Evolutionary conservation across 1,284 basidiomycete species (phyloP).

Genomic region (Pisolithus thermaeus): DNA sequence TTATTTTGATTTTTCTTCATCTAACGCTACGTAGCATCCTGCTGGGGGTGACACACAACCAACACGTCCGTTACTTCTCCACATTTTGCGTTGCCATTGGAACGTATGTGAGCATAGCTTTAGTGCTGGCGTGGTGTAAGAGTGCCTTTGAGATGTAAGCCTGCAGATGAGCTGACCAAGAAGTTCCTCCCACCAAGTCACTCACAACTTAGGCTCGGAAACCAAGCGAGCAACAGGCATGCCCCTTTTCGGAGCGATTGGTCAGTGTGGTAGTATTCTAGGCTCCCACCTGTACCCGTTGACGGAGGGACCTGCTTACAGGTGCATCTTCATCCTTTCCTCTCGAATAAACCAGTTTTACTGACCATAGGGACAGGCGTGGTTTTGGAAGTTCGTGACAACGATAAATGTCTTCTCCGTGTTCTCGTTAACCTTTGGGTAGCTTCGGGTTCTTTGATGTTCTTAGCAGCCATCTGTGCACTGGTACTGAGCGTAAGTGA

Average conservation of each 20-base stretch:
- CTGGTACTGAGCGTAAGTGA: slow-evolving; percentile 47
- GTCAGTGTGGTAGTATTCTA: slow-evolving; percentile 66
- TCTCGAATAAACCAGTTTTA: neutral
- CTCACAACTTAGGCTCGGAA: slow-evolving; percentile 73
- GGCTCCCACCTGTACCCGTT: slow-evolving; percentile 68
- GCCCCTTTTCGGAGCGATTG: slow-evolving; percentile 71
- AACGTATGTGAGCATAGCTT: slow-evolving; percentile 62
- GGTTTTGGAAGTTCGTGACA: slow-evolving; percentile 21
- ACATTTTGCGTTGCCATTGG: slow-evolving; percentile 66
- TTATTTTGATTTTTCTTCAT: slow-evolving; percentile 4
- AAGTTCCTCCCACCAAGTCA: slow-evolving; percentile 34
- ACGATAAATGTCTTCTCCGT: neutral
- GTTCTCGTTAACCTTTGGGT: neutral
- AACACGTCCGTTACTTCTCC: slow-evolving; percentile 58
- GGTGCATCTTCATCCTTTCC: slow-evolving; percentile 33
- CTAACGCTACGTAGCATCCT: slow-evolving; percentile 15
- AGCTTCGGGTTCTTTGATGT: slow-evolving; percentile 54
- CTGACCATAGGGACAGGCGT: slow-evolving; percentile 10
- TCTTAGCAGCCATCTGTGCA: slow-evolving; percentile 49
- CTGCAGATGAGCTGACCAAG: neutral
- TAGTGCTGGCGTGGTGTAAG: slow-evolving; percentile 71
- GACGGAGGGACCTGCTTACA: slow-evolving; percentile 58
- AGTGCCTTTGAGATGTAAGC: slow-evolving; percentile 8
- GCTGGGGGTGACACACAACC: slow-evolving; percentile 26
- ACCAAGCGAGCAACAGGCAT: slow-evolving; percentile 72